phyloP scores from a whole-genome alignment of 108 stramenopile genomes.

The Conticribra guillardii region DNA sequence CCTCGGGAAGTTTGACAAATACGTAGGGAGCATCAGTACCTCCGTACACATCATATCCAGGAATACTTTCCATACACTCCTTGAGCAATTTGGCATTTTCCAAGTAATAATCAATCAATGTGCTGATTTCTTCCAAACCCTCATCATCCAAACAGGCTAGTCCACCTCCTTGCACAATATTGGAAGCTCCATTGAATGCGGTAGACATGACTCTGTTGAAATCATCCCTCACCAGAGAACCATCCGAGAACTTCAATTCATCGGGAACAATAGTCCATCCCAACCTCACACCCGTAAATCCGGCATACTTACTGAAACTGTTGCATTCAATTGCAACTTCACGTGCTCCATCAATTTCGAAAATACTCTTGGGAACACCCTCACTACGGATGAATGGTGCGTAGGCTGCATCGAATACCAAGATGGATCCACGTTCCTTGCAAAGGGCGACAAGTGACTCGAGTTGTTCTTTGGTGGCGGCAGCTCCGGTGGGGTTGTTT shows the following conservation, averaged over 20 bases:
- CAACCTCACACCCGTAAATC: conserved; percentile 97
- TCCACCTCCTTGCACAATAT: conserved; percentile 96
- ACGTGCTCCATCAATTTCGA: conserved; percentile 94
- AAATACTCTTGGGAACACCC: conserved; percentile 95
- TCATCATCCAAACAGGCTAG: conserved; percentile 93
- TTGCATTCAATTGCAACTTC: conserved; percentile 96
- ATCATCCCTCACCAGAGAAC: conserved; percentile 85
- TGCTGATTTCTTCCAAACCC: conserved; percentile 90
- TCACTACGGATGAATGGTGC: conserved; percentile 95
- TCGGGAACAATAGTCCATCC: conserved; percentile 97
- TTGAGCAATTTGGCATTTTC: conserved; percentile 92
- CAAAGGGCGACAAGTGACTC: conserved; percentile 87
- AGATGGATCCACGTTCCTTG: conserved; percentile 89
- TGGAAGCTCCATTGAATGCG: conserved; percentile 97
- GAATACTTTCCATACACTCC: conserved; percentile 84
- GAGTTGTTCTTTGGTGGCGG: conserved; percentile 91
- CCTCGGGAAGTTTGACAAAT: conserved; percentile 92
- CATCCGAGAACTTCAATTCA: conserved; percentile 88
- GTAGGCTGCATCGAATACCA: conserved; percentile 98
- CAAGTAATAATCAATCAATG: conserved; percentile 97
- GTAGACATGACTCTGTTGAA: conserved; percentile 98
- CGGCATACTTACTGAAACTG: conserved; percentile 94
- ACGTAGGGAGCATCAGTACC: conserved; percentile 96
- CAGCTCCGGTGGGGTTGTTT: conserved; percentile 98
- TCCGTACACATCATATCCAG: conserved; percentile 90